Base-by-base conservation (phyloP, 1,139 yeast genomes). In the Debaryomycetaceae sp. region DNA sequence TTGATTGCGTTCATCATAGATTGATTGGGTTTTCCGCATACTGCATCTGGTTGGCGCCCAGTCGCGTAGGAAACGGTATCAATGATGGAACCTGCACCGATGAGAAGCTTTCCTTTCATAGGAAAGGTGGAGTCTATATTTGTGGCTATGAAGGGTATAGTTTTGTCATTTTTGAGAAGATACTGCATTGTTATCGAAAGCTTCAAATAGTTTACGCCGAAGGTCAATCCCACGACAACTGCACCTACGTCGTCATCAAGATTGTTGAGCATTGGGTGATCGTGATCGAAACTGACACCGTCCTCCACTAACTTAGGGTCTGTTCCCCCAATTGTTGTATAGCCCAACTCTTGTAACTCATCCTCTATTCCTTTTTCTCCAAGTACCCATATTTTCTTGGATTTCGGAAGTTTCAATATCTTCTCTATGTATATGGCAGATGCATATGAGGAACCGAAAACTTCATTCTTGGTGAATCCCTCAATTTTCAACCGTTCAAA, bases 51-150 rank as follows among this genome's bases (percentile, higher is more conserved):
- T 51, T 78, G 68, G 53, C 97, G 77, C 9, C 91, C 93, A 38
- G 89, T 72, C 13, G 95, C 85, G 52, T 70, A 82, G 5, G 87
- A 79, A n/a, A 89, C 81, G 0, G 91, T 76, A 51, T 89, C 88
- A 41, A 93, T 85, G 52, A 89, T 81, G 3, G 97, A 85, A 1
- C 99, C 99, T 1, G 99, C 98, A 22, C 99, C 99, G 24, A 97
- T 95, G 43, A 93, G 75, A 43, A 87, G 77, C 54, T 81, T 76
- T 1, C 96, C 97, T 61, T 87, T 85, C 46, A 87, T 81, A 5
- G 99, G 99, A 71, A 83, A 93, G 0, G 99, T 93, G 1, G 96
- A 86, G 62, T 93, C 99, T 40, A 87, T 86, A 62, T 93, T 93
- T n/a, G 99, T 93, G 27, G 97, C 98, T 52, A 95, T 75, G 62